Conservation (phyloP, 345 rosid genomes). For the Corchorus olitorius region DNA sequence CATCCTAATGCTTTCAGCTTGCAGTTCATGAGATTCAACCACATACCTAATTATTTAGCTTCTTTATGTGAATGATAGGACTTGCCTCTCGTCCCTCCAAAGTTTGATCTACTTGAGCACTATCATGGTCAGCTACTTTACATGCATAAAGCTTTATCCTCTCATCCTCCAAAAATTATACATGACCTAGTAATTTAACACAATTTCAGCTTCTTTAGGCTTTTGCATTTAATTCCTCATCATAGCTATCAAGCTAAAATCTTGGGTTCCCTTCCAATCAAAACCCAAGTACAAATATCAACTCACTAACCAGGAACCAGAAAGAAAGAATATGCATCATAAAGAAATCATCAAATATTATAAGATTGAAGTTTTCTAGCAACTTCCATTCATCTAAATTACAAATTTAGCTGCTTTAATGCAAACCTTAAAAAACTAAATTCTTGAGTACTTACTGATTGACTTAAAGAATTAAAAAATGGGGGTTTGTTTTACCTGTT, state of each 20-base stretch:
- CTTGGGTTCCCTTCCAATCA: background rate
- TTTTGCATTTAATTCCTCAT: constrained; percentile 11
- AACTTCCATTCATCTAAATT: constrained; percentile 3
- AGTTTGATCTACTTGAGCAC: constrained; percentile 94
- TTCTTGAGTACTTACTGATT: background rate
- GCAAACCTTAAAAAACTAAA: constrained; percentile 19
- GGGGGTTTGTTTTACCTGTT: background rate
- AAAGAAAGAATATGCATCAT: background rate
- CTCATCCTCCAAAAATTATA: constrained; percentile 62
- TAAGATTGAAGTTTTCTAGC: constrained; percentile 7
- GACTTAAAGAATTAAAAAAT: background rate
- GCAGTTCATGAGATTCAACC: constrained; percentile 17
- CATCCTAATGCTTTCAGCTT: too few relatives aligned
- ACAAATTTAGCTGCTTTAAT: constrained; percentile 10
- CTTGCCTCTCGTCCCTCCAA: constrained; percentile 97
- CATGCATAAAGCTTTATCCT: constrained; percentile 59
- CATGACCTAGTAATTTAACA: constrained; percentile 53
- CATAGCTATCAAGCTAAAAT: background rate
- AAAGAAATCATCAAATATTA: background rate
- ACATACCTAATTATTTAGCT: constrained; percentile 91
- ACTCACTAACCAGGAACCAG: background rate
- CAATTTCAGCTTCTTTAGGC: constrained; percentile 8
- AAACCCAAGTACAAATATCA: constrained; percentile 9
- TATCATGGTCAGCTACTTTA: constrained; percentile 92
- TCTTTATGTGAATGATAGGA: constrained; percentile 94